Conservation (phyloP, 176 grass and related monocot genomes). For the Thalia dealbata region DNA sequence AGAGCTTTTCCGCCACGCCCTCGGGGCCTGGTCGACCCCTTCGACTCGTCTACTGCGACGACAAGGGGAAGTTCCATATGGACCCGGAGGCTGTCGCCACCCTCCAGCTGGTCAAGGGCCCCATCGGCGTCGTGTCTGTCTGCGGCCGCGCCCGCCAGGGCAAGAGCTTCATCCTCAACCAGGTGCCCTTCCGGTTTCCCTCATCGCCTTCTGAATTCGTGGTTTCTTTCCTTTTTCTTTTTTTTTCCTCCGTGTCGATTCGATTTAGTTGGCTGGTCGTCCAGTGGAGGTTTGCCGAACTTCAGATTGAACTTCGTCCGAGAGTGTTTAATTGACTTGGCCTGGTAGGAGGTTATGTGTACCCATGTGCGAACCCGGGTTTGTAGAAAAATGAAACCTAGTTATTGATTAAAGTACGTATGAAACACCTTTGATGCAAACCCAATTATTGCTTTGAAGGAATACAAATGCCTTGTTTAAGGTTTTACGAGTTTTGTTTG, state of each 20-base stretch:
- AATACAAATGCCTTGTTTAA: too few relatives aligned
- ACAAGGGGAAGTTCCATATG: conserved; percentile 85
- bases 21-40: conserved; percentile 44
- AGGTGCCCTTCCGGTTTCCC: conserved; percentile 31
- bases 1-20: not conserved
- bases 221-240: not conserved
- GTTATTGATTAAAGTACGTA: not conserved
- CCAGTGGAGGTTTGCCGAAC: not conserved
- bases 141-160: conserved; percentile 93
- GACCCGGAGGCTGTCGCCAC: conserved; percentile 75
- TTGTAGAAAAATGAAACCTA: not conserved
- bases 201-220: not conserved
- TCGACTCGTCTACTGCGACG: conserved; percentile 77
- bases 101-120: conserved; percentile 83
- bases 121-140: conserved; percentile 81
- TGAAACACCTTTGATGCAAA: too few relatives aligned
- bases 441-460: too few relatives aligned
- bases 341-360: not conserved
- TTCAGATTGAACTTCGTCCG: not conserved
- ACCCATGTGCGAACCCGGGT: not conserved
- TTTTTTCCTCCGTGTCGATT: not conserved
- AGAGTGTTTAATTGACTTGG: not conserved
- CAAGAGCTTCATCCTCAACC: conserved; percentile 97
- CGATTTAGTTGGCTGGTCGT: not conserved
- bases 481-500: too few relatives aligned